phyloP scores from a whole-genome alignment of 2,329 filamentous ascomycete species.

The Alternaria panax region DNA sequence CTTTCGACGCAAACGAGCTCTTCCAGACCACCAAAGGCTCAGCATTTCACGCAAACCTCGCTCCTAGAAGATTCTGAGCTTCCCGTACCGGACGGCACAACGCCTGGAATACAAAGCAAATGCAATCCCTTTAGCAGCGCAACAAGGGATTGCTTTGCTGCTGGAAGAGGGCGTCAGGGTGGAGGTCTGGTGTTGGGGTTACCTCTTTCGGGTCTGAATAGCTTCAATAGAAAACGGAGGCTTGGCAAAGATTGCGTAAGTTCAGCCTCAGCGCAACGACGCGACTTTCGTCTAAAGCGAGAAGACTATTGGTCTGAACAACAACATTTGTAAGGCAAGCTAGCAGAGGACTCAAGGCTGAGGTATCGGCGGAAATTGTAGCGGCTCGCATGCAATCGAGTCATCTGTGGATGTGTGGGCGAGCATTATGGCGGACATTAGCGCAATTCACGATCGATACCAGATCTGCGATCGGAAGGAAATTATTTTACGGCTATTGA shows the following conservation, averaged over 20 bases:
- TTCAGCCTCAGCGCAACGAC: background rate
- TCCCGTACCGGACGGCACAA: conserved; percentile 8
- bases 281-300: background rate
- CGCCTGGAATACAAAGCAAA: conserved; percentile 20
- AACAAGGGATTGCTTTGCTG: conserved; percentile 25
- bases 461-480: background rate
- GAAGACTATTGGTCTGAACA: background rate
- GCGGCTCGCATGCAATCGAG: conserved; percentile 2
- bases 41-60: conserved; percentile 1
- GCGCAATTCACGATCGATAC: background rate
- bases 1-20: background rate
- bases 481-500: background rate
- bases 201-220: conserved; percentile 42
- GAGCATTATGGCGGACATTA: background rate
- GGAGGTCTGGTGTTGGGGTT: conserved; percentile 21
- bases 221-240: conserved; percentile 28
- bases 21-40: conserved; percentile 7
- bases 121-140: conserved; percentile 1
- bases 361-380: background rate
- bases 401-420: background rate
- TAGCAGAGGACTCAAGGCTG: background rate
- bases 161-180: conserved; percentile 16
- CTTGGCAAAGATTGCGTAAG: conserved; percentile 25
- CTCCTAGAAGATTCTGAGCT: conserved; percentile 14
- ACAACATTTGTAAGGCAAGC: background rate